Base-by-base conservation (phyloP, 139 green algal species). In the Chlorella sp. region DNA sequence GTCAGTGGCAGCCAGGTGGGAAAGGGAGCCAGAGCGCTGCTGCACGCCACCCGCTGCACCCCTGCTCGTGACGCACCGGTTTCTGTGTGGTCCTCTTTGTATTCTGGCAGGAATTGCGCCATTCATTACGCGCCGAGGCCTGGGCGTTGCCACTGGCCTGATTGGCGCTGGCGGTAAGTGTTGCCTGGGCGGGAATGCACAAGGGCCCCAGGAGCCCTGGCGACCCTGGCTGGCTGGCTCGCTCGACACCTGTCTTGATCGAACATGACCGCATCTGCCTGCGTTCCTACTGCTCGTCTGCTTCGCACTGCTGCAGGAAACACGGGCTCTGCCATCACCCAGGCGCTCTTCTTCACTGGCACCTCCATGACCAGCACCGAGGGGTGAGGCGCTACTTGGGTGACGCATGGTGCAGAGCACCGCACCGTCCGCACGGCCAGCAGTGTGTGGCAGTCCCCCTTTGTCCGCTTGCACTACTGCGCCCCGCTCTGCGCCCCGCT, bases 271-370 rank as follows among this genome's bases (percentile, higher is more conserved):
- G n/a, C n/a, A n/a, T n/a, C n/a, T n/a, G n/a, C n/a, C n/a, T n/a
- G n/a, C n/a, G n/a, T n/a, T n/a, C n/a, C n/a, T n/a, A n/a, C n/a
- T n/a, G n/a, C n/a, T n/a, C n/a, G n/a, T n/a, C n/a, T n/a, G n/a
- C n/a, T n/a, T n/a, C n/a, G n/a, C n/a, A n/a, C n/a, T n/a, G n/a
- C n/a, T 65, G 73, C 73, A 80, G 73, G 76, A 51, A 98, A 98
- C 91, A 87, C 91, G 5, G 97, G 97, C 48, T 89, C 92, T 26
- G 93, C 93, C 28, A 89, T 99, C 73, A 98, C 93, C 46, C 94
- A 98, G 90, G 91, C 92, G 73, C 90, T 97, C 54, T 99, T 98
- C 89, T 99, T 99, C 92, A 92, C 89, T 36, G 83, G 74, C 22
- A 77, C 76, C 43, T 85, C 51, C 76, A 90, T 95, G 62, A 81